A percentile compares a stretch with the other conserved stretches of the same genome.
phyloP scores from a whole-genome alignment of 345 rosid species.

The Pugionium dolabratum region DNA sequence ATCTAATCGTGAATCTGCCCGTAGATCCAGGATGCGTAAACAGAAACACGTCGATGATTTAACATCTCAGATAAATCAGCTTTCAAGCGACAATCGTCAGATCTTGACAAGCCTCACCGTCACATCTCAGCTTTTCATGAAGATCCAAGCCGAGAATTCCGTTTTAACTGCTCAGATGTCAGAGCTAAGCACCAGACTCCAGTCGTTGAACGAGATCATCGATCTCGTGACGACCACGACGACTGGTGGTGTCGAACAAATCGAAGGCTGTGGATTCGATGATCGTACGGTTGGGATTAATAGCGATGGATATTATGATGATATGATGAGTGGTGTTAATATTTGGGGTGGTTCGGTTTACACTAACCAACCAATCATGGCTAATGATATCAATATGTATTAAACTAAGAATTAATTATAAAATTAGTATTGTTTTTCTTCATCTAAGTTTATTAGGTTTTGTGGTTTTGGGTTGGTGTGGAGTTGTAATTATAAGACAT shows the following conservation, averaged over 20 bases:
- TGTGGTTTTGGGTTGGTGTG: slow-evolving; percentile 36
- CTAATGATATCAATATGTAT: slow-evolving; percentile 48
- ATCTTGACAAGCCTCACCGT: slow-evolving; percentile 52
- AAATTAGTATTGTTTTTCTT: slow-evolving; percentile 2
- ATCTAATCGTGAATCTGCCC: slow-evolving; percentile 88
- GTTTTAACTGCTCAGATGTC: slow-evolving; percentile 66
- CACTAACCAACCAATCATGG: slow-evolving; percentile 46
- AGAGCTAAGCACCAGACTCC: slow-evolving; percentile 69
- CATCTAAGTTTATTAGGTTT: slow-evolving; percentile 12
- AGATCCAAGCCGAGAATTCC: slow-evolving; percentile 72
- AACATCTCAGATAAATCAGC: slow-evolving; percentile 51
- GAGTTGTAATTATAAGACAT: slow-evolving; percentile 29
- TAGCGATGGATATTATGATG: slow-evolving; percentile 37
- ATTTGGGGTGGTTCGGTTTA: slow-evolving; percentile 45
- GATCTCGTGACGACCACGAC: slow-evolving; percentile 33
- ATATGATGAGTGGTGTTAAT: slow-evolving; percentile 37
- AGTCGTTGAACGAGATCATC: slow-evolving; percentile 73
- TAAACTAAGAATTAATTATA: slow-evolving; percentile 28
- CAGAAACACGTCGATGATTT: slow-evolving; percentile 81
- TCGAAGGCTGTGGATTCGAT: slow-evolving; percentile 44
- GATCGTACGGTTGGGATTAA: slow-evolving; percentile 39
- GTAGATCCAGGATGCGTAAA: slow-evolving; percentile 86
- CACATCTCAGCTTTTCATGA: slow-evolving; percentile 57
- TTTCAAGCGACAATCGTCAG: slow-evolving; percentile 57
- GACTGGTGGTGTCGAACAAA: slow-evolving; percentile 37